Base-by-base conservation (phyloP, 2,329 filamentous ascomycete species). In the Seiridium cupressi region DNA sequence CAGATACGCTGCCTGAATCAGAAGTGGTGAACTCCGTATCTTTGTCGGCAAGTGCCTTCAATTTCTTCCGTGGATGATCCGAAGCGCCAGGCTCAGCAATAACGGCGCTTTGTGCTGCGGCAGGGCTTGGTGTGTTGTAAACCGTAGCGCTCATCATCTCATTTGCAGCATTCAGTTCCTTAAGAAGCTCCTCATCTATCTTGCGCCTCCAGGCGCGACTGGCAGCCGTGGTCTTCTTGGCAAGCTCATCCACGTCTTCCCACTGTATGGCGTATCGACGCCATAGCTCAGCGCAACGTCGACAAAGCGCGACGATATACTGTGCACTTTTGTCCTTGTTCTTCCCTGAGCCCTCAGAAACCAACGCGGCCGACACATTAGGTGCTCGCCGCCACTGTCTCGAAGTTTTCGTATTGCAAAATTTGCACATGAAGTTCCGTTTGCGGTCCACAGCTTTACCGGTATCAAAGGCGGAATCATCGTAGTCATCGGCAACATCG, bases 401-500 rank as follows among this genome's bases (percentile, higher is more conserved):
- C 4, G 93, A 97, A 60, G 84, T 82, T 62, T 89, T 90, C 3
- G 88, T 91, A 56, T 81, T 84, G 74, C 95, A 99, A 73, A 97
- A 98, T 72, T 97, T 97, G 83, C 95, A 99, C 65, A 92, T 84
- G 70, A 99, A 98, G 26, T 85, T 85, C 64, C 91, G 88, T 75
- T 96, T 96, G 72, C 89, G 89, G 61, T 87, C 82, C 3, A 78
- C 76, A 0, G 94, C 93, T 77, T 98, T 99, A 46, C 89, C 89
- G 54, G 88, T 88, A 72, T 99, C 95, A 69, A 97, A 99, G 3
- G 95, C 95, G 5, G 95, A 99, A 75, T 99, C 95, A 67, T 99
- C 95, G 11, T 90, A 84, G 63, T 94, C 89, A 72, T 99, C 90
- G 6, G 94, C 95, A 63, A 99, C 89, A 72, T 98, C 94, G 68